Evolutionary conservation across 2,329 filamentous ascomycete genomes (phyloP).

Genomic region (Chaetomiaceae sp.): DNA sequence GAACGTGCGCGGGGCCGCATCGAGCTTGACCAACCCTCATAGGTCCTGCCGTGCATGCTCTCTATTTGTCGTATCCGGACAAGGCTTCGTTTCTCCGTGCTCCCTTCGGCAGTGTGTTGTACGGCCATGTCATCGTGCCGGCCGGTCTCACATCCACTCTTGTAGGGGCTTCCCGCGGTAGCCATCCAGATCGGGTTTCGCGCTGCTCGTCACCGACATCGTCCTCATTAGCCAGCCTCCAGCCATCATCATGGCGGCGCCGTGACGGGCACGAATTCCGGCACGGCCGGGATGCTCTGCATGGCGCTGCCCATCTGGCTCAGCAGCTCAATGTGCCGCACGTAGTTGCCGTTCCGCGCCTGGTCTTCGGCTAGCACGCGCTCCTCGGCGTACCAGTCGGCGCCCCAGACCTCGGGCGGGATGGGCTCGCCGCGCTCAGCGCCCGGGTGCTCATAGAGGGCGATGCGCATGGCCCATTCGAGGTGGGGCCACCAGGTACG

Average conservation of each 20-base stretch:
- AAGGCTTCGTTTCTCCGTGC: no score
- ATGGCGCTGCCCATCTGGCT: conserved; percentile 33
- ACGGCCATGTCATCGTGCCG: no score
- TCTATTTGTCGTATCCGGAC: no score
- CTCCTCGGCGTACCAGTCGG: conserved; percentile 42
- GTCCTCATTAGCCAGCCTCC: no score
- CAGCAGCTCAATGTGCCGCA: conserved; percentile 42
- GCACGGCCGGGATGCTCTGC: conserved; percentile 26
- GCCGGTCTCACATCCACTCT: no score
- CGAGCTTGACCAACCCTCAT: no score
- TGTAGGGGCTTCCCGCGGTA: neutral
- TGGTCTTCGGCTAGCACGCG: conserved; percentile 29
- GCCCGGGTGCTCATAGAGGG: conserved; percentile 44
- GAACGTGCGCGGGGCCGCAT: no score
- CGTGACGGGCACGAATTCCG: conserved; percentile 18
- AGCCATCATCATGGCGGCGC: conserved; percentile 3
- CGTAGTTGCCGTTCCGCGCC: conserved; percentile 27
- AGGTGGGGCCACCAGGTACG: conserved; percentile 54
- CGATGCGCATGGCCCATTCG: conserved; percentile 55
- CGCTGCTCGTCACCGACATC: no score
- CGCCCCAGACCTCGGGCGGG: conserved; percentile 52
- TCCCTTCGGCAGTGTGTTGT: no score
- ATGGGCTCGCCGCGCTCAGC: conserved; percentile 38
- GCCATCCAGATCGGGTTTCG: no score
- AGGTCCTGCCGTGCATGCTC: no score